These are phyloP conservation scores for Lentinus tigrinus DNA, from an alignment of 768 basidiomycete species.

Conservation along the genomic window DNA sequence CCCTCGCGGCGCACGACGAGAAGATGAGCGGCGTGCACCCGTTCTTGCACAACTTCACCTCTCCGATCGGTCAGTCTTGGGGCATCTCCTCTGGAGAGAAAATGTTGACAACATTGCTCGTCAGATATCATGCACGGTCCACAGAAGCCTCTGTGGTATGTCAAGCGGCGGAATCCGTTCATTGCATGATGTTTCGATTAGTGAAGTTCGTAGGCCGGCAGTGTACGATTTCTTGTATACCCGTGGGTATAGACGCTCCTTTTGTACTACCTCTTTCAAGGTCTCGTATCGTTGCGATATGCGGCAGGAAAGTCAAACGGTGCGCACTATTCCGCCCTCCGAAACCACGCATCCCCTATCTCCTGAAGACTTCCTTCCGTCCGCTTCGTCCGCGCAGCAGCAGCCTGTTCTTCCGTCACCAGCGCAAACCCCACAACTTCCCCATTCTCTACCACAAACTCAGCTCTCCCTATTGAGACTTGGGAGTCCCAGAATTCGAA, in stretches of 20 bases:
- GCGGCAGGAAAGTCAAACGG: too few relatives aligned
- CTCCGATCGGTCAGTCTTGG: conserved; percentile 57
- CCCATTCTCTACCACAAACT: conserved; percentile 5
- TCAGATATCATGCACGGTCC: conserved; percentile 16
- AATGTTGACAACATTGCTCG: not conserved
- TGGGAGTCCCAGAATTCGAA: conserved; percentile 4
- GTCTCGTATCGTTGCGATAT: too few relatives aligned
- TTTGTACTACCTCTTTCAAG: not conserved
- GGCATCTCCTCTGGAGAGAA: not conserved
- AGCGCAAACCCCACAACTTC: conserved; percentile 16
- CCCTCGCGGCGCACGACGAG: conserved; percentile 42
- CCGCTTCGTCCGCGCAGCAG: not conserved
- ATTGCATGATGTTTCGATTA: not conserved
- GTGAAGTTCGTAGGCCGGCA: too few relatives aligned
- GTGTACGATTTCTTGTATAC: not conserved
- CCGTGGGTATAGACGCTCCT: not conserved
- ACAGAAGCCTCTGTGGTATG: conserved; percentile 12
- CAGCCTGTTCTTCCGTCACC: conserved; percentile 11
- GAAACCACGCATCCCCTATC: conserved; percentile 16
- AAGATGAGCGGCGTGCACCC: conserved; percentile 37
- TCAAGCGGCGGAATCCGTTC: conserved; percentile 5
- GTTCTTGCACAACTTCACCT: conserved; percentile 63
- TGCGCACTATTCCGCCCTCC: not conserved
- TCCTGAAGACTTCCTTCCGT: not conserved
- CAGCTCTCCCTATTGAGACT: conserved; percentile 1